Base-by-base conservation (phyloP, 208 protist species). In the Kentomonas sorsogonicus region DNA sequence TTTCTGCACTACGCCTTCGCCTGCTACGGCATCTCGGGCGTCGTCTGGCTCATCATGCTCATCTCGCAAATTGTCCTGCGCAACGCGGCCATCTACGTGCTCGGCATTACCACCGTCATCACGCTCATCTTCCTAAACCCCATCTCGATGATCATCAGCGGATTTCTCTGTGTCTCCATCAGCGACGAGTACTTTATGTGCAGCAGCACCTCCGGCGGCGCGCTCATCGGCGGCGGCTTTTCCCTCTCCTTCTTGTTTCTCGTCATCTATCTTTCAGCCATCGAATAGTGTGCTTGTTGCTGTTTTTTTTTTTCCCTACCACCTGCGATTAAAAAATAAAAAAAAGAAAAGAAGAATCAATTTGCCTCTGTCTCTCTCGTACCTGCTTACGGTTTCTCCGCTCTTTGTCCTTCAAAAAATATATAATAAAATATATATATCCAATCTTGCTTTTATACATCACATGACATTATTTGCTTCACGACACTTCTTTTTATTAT, bases 141-240 rank as follows among this genome's bases (percentile, higher is more conserved):
- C 2, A 36, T 94, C 26, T 69, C 79, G 15, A 61, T 94, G 51
- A 63, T 89, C 26, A 3, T 91, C 18, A 54, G 74, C 13, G 87
- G 87, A 25, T 51, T 74, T 0, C 64, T 94, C 11, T 94, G 87
- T 43, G 72, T 86, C 7, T 59, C 75, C 20, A 39, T 83, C 7
- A 71, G 68, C 29, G 74, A 86, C 44, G 22, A 64, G 0, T 73
- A 73, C 53, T 81, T 89, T 61, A 91, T 94, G 80, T 91, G 83
- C 56, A 73, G 53, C 51, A 66, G 48, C 11, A 16, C 11, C 15
- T 64, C 80, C n/a, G 87, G 83, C 29, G 83, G 78, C 4, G 61
- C 63, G 13, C 74, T 94, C 58, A 78, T 91, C 38, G 87, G 87
- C 16, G 72, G 69, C 13, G 83, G 87, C 22, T 40, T 94, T 31